Base-by-base conservation (phyloP, 495 filamentous ascomycete species). In the Aspergillus avenaceus region DNA sequence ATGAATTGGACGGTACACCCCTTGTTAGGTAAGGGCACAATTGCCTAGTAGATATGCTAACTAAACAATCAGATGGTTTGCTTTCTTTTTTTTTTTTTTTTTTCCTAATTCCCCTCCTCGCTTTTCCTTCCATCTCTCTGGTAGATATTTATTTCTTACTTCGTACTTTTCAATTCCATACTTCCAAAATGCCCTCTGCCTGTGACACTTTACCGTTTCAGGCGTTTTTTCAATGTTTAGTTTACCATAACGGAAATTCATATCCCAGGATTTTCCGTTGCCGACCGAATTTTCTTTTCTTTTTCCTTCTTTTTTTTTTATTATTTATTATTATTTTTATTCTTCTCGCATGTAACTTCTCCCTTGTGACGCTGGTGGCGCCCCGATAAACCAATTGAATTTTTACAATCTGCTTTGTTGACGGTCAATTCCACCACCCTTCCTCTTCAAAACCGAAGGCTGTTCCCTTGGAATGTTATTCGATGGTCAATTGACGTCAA, bases 181-280 rank as follows among this genome's bases (percentile, higher is more conserved):
- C n/a, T n/a, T n/a, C n/a, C n/a, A n/a, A n/a, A n/a, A n/a, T n/a
- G n/a, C n/a, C n/a, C n/a, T n/a, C n/a, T n/a, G n/a, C 37, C 23
- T 47, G 42, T 47, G 21, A 25, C 42, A 29, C 34, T 44, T 45
- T 45, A 31, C 54, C 45, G 54, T 49, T 52, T 56, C 54, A 51
- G 31, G 49, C 11, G 18, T 23, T 25, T 38, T n/a, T n/a, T n/a
- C n/a, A n/a, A n/a, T n/a, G n/a, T n/a, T 49, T 48, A 38, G 16
- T 19, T 19, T 38, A 19, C 34, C 13, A 14, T 34, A 16, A 34
- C 31, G 31, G 31, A 13, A 34, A 34, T 14, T 4, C 13, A 34
- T 16, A 14, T 48, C 26, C 16, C 40, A 23, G 40, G 40, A 23
- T 23, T 23, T 18, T 42, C 14, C 19, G 40, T 12, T 23, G 23